Percentiles rank a stretch among this genome's conserved stretches.
These are phyloP conservation scores for Phytophthora europaea DNA, from an alignment of 352 stramenopile genomes.

Conservation along the genomic window DNA sequence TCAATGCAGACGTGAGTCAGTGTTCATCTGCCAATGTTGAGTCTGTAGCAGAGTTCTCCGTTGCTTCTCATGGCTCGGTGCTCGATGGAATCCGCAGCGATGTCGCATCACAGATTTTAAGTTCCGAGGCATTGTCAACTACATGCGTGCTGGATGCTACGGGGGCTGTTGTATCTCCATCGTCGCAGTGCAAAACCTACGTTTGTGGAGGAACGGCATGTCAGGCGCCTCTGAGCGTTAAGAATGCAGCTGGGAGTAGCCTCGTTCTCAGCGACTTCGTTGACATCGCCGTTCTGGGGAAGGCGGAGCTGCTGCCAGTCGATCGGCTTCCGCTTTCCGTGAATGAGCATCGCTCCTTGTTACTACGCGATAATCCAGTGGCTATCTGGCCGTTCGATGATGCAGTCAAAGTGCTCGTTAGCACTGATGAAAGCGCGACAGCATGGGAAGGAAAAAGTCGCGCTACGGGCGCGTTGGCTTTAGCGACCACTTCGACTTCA, in stretches of 20 bases:
- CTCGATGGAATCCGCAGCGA: constrained; percentile 45
- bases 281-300: constrained; percentile 58
- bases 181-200: constrained; percentile 31
- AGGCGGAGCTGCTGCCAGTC: constrained; percentile 48
- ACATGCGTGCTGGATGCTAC: constrained; percentile 42
- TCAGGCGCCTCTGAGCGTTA: constrained; percentile 17
- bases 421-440: constrained; percentile 9
- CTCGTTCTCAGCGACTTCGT: constrained; percentile 66
- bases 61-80: constrained; percentile 51
- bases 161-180: constrained; percentile 22
- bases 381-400: constrained; percentile 68
- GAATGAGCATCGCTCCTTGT: constrained; percentile 58
- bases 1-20: constrained; percentile 48
- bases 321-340: constrained; percentile 55
- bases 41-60: constrained; percentile 46
- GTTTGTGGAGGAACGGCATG: constrained; percentile 47
- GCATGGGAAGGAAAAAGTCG: constrained; percentile 11
- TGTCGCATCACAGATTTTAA: constrained; percentile 19
- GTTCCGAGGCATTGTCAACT: neutral
- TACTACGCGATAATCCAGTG: constrained; percentile 76
- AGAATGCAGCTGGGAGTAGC: constrained; percentile 20
- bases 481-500: constrained; percentile 13
- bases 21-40: constrained; percentile 48
- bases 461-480: constrained; percentile 11
- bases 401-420: constrained; percentile 34